Evolutionary conservation across 2,329 filamentous ascomycete genomes (phyloP).

Genomic region (Diaporthe aspalathi): DNA sequence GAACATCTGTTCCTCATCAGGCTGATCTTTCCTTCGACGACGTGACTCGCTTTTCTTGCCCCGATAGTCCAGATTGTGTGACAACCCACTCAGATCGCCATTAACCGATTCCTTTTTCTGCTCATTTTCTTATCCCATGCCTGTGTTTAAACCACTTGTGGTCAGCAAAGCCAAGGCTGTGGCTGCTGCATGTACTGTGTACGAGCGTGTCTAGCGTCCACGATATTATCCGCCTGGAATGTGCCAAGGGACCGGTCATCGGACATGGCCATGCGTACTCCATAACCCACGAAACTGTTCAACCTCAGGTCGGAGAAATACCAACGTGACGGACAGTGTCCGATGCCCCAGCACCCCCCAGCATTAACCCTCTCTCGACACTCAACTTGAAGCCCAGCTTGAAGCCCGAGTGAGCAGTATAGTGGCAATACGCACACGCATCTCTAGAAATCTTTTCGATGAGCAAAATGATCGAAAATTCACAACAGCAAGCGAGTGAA

Average conservation of each 20-base stretch:
- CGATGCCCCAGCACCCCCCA: background rate
- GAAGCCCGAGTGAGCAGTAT: background rate
- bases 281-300: background rate
- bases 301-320: background rate
- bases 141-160: background rate
- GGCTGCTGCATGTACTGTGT: conserved; percentile 21
- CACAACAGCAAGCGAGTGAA: background rate
- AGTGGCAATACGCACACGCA: background rate
- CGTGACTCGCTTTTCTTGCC: background rate
- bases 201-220: conserved; percentile 26
- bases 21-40: background rate
- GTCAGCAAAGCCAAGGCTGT: conserved; percentile 18
- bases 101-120: background rate
- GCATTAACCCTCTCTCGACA: background rate
- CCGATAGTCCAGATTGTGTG: background rate
- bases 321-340: background rate
- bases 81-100: background rate
- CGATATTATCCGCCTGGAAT: conserved; percentile 20
- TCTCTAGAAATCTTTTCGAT: background rate
- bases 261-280: background rate
- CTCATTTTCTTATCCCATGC: too few species aligned
- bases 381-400: background rate
- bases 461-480: background rate
- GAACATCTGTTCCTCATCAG: background rate
- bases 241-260: conserved; percentile 9